A percentile compares a stretch with the other conserved stretches of the same genome.
phyloP scores from a whole-genome alignment of 2,329 filamentous ascomycete genomes.

The Orbilia oligospora region DNA sequence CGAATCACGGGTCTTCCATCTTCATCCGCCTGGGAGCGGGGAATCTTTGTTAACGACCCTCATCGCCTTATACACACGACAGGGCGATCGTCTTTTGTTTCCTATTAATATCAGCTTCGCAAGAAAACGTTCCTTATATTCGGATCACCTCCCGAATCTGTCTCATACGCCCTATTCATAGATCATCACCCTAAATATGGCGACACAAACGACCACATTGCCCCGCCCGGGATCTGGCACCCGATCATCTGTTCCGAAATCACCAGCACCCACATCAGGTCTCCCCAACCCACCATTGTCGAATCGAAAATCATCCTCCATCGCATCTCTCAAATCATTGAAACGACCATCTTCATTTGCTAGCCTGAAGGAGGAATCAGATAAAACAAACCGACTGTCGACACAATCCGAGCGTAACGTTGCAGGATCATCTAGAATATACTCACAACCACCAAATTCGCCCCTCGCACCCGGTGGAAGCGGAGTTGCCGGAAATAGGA shows the following conservation, averaged over 20 bases:
- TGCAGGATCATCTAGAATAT: slow-evolving; percentile 43
- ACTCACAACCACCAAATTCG: slow-evolving; percentile 47
- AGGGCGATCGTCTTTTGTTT: slow-evolving; percentile 9
- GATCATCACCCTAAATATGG: slow-evolving; percentile 29
- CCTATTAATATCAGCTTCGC: slow-evolving; percentile 7
- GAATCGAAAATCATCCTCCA: slow-evolving; percentile 44
- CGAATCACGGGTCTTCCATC: slow-evolving; percentile 42
- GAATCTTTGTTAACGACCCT: slow-evolving; percentile 14
- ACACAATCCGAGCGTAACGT: slow-evolving; percentile 57
- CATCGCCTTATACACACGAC: slow-evolving; percentile 7
- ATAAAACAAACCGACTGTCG: slow-evolving; percentile 48
- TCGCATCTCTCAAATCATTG: slow-evolving; percentile 49
- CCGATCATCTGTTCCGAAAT: slow-evolving; percentile 53
- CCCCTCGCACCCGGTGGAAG: slow-evolving; percentile 55
- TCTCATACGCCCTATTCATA: background rate
- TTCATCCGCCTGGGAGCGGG: slow-evolving; percentile 44
- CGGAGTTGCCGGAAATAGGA: slow-evolving; percentile 56
- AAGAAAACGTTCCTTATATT: background rate
- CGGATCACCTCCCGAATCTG: slow-evolving; percentile 10
- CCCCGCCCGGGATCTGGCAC: slow-evolving; percentile 52
- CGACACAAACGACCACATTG: slow-evolving; percentile 58
- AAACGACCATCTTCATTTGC: slow-evolving; percentile 57
- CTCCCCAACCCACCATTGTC: slow-evolving; percentile 47
- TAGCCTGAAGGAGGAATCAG: slow-evolving; percentile 50
- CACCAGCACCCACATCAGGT: slow-evolving; percentile 42